Percentiles rank a stretch among this genome's conserved stretches.
These are phyloP conservation scores for Kickxella alabastrina DNA, from an alignment of 192 early-diverging fungal species.

Conservation along the genomic window DNA sequence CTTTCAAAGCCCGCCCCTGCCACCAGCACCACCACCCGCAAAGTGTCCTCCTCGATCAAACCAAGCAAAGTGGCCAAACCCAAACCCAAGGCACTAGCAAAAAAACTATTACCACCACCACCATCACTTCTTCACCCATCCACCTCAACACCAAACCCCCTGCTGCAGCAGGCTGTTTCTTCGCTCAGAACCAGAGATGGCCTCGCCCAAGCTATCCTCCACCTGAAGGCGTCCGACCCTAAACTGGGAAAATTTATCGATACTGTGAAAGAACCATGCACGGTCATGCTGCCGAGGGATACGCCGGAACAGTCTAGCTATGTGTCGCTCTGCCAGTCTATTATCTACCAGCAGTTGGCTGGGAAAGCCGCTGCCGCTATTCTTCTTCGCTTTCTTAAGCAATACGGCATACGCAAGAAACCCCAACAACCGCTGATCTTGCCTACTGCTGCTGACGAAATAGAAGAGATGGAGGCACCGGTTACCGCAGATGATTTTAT, in stretches of 20 bases:
- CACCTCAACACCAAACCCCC: too few species aligned
- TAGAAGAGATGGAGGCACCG: too few species aligned
- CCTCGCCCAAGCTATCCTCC: slow-evolving; percentile 34
- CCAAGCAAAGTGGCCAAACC: slow-evolving; percentile 6
- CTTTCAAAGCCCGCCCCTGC: slow-evolving; percentile 10
- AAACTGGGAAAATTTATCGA: slow-evolving; percentile 48
- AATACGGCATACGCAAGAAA: slow-evolving; percentile 46
- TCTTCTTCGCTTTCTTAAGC: slow-evolving; percentile 51
- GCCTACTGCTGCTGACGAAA: too few species aligned
- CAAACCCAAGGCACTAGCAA: slow-evolving; percentile 2
- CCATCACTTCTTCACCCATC: too few species aligned
- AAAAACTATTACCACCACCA: background rate
- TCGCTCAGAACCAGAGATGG: too few species aligned
- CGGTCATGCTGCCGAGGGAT: slow-evolving; percentile 24
- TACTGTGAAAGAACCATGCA: slow-evolving; percentile 19
- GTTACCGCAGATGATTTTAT: slow-evolving; percentile 16
- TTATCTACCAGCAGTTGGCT: slow-evolving; percentile 70
- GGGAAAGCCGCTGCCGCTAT: slow-evolving; percentile 68
- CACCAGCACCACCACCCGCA: background rate
- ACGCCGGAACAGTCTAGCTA: slow-evolving; percentile 28
- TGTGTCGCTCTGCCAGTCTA: slow-evolving; percentile 43
- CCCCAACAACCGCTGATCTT: slow-evolving; percentile 6
- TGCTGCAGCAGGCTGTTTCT: too few species aligned
- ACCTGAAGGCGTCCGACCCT: slow-evolving; percentile 47
- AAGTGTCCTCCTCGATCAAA: background rate